Evolutionary conservation across 352 stramenopile species (phyloP), one percentile per base, ranked within the genome.

Genomic region (Halophytophthora batemanensis): DNA sequence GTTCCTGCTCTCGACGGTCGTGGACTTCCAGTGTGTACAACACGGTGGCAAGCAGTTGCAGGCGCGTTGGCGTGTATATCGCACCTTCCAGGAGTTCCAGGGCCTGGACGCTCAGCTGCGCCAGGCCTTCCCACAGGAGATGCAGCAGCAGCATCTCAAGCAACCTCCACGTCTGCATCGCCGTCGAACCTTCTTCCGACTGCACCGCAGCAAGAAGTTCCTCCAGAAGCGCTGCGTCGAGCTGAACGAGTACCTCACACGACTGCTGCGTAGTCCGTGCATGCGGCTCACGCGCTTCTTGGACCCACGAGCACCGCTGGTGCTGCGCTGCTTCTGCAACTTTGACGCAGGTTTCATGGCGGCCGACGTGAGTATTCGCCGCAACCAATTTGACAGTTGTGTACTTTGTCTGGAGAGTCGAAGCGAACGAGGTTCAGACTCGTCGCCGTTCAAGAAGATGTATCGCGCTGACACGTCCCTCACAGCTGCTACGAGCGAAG

Each of bases 251-350:
- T 93, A 90, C 38, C 43, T 93, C 19, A 29, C 50, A 6, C 40
- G 53, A 2, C 50, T 93, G 4, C 50, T 87, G 12, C 43, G 58
- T 19, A 64, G 52, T 29, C 53, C 60, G 13, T 65, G 61, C 49
- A 71, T 92, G 64, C 67, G 80, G 2, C 67, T 93, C 17, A 87
- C 71, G 21, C 62, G 76, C 19, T 93, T 93, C 58, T 23, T 89
- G 18, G 81, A 91, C 59, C 77, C 78, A 10, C 62, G 70, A 21
- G 77, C 83, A 31, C 79, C 83, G 49, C 72, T 87, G 1, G 68
- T 89, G 21, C 35, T 94, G 50, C 81, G 82, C 2, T 89, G 71
- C 57, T 94, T 94, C 45, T 87, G 78, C 53, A 86, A 94, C 61
- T 92, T 90, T 59, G 81, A 94, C 44, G 74, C 67, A 0, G 81